Percentiles rank a stretch among this genome's conserved stretches.
phyloP scores from a whole-genome alignment of 2,329 filamentous ascomycete species.

The Geosmithia putterillii region DNA sequence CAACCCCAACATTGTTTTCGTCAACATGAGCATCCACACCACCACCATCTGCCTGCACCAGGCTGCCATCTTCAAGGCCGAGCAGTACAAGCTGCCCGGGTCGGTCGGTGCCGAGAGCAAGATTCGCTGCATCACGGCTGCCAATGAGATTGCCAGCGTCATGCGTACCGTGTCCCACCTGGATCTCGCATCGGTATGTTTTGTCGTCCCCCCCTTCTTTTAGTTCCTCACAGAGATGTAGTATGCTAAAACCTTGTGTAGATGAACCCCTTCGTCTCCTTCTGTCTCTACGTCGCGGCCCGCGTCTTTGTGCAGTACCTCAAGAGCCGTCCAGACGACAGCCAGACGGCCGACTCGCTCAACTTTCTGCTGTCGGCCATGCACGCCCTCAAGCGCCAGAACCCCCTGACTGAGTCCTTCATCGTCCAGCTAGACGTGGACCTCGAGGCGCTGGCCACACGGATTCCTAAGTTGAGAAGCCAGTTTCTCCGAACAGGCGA shows the following conservation, averaged over 20 bases:
- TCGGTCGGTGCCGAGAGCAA: slow-evolving; percentile 83
- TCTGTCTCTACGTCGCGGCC: slow-evolving; percentile 91
- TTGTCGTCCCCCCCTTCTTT: too few relatives aligned
- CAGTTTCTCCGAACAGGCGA: slow-evolving; percentile 41
- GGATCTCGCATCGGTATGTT: slow-evolving; percentile 66
- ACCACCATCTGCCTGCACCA: slow-evolving; percentile 97
- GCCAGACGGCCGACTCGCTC: slow-evolving; percentile 65
- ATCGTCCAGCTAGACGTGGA: slow-evolving; percentile 88
- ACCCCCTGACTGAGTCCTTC: slow-evolving; percentile 89
- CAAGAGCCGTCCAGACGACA: slow-evolving; percentile 84
- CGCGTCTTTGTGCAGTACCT: slow-evolving; percentile 93
- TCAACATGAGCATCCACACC: slow-evolving; percentile 95
- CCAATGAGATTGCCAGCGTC: slow-evolving; percentile 84
- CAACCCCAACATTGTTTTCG: slow-evolving; percentile 79
- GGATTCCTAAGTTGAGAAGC: slow-evolving; percentile 43
- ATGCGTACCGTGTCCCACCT: slow-evolving; percentile 92
- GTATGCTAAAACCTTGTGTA: slow-evolving; percentile 26
- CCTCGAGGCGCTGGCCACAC: slow-evolving; percentile 58
- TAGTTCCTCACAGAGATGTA: too few relatives aligned
- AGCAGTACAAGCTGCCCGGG: slow-evolving; percentile 68
- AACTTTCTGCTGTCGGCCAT: slow-evolving; percentile 85
- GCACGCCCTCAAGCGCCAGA: slow-evolving; percentile 76
- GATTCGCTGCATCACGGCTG: slow-evolving; percentile 81
- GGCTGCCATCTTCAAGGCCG: slow-evolving; percentile 93
- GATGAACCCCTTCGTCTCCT: slow-evolving; percentile 94